phyloP scores from a whole-genome alignment of 129 eudicot species.

The Arctium lappa region DNA sequence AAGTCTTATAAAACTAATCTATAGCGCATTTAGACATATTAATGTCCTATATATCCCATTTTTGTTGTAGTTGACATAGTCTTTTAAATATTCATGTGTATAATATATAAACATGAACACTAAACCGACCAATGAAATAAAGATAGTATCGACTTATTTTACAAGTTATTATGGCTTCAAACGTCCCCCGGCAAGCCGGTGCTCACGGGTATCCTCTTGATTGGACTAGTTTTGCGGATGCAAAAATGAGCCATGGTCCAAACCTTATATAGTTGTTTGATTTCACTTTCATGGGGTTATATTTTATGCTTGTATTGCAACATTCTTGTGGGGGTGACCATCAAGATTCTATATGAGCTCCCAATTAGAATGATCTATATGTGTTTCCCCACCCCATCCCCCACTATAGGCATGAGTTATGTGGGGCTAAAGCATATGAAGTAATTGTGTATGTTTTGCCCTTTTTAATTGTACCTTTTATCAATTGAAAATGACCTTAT shows the following conservation, averaged over 20 bases:
- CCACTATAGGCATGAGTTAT: not conserved
- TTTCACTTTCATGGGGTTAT: not conserved
- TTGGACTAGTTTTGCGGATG: not conserved
- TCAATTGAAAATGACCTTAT: not conserved
- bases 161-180: not conserved
- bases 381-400: not conserved
- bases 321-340: not conserved
- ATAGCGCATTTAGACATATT: too few species aligned
- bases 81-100: too few species aligned
- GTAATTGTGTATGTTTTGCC: not conserved
- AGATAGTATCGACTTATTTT: not conserved
- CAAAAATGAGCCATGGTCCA: not conserved
- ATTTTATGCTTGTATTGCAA: not conserved
- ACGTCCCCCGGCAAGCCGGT: not conserved
- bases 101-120: not conserved
- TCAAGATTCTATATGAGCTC: not conserved
- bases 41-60: too few species aligned
- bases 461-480: not conserved
- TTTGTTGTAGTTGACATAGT: not conserved
- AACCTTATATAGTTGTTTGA: not conserved
- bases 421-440: not conserved
- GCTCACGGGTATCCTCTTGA: not conserved
- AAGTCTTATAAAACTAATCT: too few species aligned
- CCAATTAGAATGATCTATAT: not conserved
- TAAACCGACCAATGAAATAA: not conserved